Conservation (phyloP, 768 basidiomycete species). For the Infundibulicybe gibba region DNA sequence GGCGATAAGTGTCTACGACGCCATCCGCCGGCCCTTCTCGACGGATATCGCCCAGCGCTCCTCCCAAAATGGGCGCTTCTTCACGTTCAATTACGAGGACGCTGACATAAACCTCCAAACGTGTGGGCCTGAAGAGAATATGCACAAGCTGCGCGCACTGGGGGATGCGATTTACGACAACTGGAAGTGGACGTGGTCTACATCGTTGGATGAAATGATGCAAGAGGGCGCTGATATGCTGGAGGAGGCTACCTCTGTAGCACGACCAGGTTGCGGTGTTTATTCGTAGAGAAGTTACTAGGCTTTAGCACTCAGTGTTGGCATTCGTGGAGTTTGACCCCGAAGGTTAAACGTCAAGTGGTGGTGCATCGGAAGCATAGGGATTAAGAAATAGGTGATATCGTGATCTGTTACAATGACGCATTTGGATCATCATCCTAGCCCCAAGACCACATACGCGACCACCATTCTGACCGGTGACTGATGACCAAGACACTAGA, state of each 20-base stretch:
- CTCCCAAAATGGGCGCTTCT: constrained; percentile 10
- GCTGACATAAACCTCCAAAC: constrained; percentile 16
- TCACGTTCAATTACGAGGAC: constrained; percentile 13
- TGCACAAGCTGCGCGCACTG: constrained; percentile 18
- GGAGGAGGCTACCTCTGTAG: constrained; percentile 1
- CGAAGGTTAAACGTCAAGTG: no score
- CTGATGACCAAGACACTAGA: no score
- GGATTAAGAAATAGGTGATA: no score
- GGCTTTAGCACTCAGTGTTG: no score
- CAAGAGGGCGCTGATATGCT: constrained; percentile 10
- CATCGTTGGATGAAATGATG: constrained; percentile 24
- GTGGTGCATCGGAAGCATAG: no score
- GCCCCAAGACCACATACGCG: no score
- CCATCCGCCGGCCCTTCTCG: constrained; percentile 32
- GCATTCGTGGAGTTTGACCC: no score
- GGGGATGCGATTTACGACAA: constrained; percentile 24
- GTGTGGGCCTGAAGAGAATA: constrained; percentile 10
- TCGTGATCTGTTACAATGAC: no score
- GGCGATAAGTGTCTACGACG: constrained; percentile 26
- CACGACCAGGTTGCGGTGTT: no score
- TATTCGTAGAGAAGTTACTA: no score
- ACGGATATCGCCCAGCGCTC: constrained; percentile 19
- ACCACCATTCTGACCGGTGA: no score
- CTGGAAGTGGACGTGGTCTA: constrained; percentile 41
- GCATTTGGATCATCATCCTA: no score